Evolutionary conservation across 768 basidiomycete genomes (phyloP).

Genomic region (Boletus pseudopeckii): DNA sequence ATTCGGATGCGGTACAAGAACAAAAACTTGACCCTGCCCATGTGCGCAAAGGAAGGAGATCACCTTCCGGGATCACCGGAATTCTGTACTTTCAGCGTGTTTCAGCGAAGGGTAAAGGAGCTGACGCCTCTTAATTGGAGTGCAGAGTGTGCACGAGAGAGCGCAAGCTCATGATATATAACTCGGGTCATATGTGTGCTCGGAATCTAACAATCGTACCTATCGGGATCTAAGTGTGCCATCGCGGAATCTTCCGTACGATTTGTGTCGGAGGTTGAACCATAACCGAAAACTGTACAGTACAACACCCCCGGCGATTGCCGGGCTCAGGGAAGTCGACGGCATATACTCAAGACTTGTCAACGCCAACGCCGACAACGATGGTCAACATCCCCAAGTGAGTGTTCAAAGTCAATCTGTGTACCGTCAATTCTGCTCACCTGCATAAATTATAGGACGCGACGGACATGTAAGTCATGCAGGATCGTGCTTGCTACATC

Average conservation of each 20-base stretch:
- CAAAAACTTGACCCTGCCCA: constrained; percentile 55
- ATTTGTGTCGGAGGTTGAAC: constrained; percentile 19
- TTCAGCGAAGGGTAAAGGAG: constrained; percentile 57
- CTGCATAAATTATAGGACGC: constrained; percentile 56
- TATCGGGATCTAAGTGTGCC: too few relatives aligned
- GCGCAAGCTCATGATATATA: not conserved
- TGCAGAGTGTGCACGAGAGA: constrained; percentile 50
- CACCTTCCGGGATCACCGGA: constrained; percentile 70
- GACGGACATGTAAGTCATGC: constrained; percentile 82
- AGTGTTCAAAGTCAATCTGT: constrained; percentile 29
- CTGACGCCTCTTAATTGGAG: constrained; percentile 67
- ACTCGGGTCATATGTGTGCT: not conserved
- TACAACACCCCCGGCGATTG: constrained; percentile 25
- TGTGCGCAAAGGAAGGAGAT: constrained; percentile 62
- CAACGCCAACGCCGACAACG: constrained; percentile 31
- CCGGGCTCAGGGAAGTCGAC: constrained; percentile 16
- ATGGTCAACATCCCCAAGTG: constrained; percentile 98
- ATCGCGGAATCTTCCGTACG: not conserved
- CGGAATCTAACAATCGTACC: not conserved
- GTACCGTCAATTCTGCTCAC: constrained; percentile 12
- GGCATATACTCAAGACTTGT: constrained; percentile 9
- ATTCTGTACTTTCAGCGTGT: constrained; percentile 67
- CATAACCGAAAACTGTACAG: constrained; percentile 22
- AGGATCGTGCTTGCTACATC: not conserved
- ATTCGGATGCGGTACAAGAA: constrained; percentile 80